Conservation (phyloP, 2,329 filamentous ascomycete species). For the Colletotrichum aenigma region DNA sequence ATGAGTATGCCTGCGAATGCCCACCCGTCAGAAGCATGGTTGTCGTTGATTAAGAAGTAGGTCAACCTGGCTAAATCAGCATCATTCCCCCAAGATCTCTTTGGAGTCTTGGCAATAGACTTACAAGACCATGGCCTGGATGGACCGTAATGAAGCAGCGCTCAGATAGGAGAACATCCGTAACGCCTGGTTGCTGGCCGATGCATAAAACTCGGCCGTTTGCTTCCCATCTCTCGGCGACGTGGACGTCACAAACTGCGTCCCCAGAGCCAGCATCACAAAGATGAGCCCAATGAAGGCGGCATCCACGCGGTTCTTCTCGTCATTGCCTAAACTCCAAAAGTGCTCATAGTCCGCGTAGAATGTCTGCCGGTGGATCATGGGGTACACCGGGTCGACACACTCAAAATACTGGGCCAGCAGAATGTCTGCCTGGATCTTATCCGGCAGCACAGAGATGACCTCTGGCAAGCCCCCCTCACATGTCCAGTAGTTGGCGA, state of each 20-base stretch:
- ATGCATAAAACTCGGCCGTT: slow-evolving; percentile 82
- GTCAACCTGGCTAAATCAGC: slow-evolving; percentile 50
- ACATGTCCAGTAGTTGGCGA: slow-evolving; percentile 86
- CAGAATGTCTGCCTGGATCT: slow-evolving; percentile 76
- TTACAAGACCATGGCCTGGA: slow-evolving; percentile 78
- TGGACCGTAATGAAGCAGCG: slow-evolving; percentile 72
- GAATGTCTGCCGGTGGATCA: slow-evolving; percentile 77
- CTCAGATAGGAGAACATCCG: slow-evolving; percentile 79
- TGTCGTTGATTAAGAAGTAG: slow-evolving; percentile 87
- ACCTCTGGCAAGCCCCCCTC: slow-evolving; percentile 77
- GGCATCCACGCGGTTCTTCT: slow-evolving; percentile 67
- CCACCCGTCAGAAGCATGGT: slow-evolving; percentile 83
- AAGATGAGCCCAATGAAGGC: slow-evolving; percentile 76
- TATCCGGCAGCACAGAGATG: slow-evolving; percentile 75
- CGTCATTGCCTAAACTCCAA: slow-evolving; percentile 64
- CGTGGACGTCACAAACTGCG: slow-evolving; percentile 72
- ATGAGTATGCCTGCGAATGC: slow-evolving; percentile 80
- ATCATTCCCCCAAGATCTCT: background rate
- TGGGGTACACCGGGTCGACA: slow-evolving; percentile 82
- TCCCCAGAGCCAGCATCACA: slow-evolving; percentile 78
- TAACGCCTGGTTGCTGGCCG: slow-evolving; percentile 78
- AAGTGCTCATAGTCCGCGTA: slow-evolving; percentile 81
- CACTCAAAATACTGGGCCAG: slow-evolving; percentile 68
- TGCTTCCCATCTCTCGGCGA: slow-evolving; percentile 69
- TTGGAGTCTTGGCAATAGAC: background rate